Base-by-base conservation (phyloP, 2,329 filamentous ascomycete genomes). In the Aspergillus proliferans region DNA sequence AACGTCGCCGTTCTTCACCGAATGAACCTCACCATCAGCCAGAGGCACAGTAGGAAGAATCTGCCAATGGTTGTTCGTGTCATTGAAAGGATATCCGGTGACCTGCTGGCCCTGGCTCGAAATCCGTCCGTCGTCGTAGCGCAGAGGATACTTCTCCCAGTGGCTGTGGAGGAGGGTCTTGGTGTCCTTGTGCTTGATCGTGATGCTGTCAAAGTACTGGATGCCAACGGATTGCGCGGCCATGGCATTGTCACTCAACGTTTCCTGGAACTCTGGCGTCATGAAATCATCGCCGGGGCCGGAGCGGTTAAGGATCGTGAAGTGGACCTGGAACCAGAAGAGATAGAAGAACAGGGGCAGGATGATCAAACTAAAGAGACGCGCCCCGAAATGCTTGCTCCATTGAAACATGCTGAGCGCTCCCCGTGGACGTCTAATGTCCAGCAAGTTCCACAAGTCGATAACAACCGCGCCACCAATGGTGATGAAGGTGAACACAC, bases 301-400 rank as follows among this genome's bases (percentile, higher is more conserved):
- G 46, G 93, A 97, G 52, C 85, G 81, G 57, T 76, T 86, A 54
- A 98, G 79, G 61, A 98, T 88, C 41, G 88, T 80, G 70, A 98
- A 98, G 74, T 98, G 93, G 26, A 98, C 91, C 78, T 98, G 93
- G 84, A 98, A 98, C 93, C 93, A 98, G 79, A 98, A 97, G 43
- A 98, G 82, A 72, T 98, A 98, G 73, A 98, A 94, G 64, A 97
- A 78, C 78, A 98, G 96, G 12, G 93, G 93, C 58, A 97, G 82
- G 58, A 95, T 68, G 60, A 97, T 88, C 48, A 98, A 77, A 12
- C 87, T 91, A 55, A 94, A 76, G n/a, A 85, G 82, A 46, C 93
- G 87, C 54, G 93, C 93, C 36, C 76, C 81, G 67, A 98, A 94
- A 72, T 98, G 93, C 75, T 94, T 92, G 57, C 78, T 82, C 67